Evolutionary conservation across 129 eudicot species (phyloP).

Genomic region (Oenanthe sinensis): DNA sequence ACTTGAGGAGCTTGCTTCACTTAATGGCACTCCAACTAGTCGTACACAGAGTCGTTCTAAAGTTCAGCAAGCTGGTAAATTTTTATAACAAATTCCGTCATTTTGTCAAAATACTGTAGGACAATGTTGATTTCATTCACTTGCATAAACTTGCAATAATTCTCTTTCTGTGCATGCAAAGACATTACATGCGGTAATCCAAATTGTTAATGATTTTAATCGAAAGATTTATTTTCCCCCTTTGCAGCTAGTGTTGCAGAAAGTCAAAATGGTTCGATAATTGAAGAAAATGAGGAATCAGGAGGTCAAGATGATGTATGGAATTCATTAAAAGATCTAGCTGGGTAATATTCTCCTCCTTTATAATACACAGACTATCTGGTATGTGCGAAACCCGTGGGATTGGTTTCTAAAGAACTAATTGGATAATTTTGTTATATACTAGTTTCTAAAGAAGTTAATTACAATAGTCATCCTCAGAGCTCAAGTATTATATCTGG

Average conservation of each 20-base stretch:
- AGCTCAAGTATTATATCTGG: not conserved
- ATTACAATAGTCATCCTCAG: not conserved
- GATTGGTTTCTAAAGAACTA: not conserved
- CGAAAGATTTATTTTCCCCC: not conserved
- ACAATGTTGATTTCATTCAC: not conserved
- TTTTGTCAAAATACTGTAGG: not conserved
- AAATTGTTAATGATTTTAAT: not conserved
- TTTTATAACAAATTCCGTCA: not conserved
- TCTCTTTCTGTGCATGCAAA: not conserved
- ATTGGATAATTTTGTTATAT: not conserved
- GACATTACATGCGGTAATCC: not conserved
- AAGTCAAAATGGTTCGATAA: slow-evolving; percentile 30
- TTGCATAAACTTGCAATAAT: not conserved
- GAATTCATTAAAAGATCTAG: slow-evolving; percentile 58
- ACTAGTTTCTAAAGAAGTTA: not conserved
- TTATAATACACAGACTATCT: not conserved
- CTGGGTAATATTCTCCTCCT: slow-evolving; percentile 51
- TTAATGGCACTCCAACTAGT: slow-evolving; percentile 35
- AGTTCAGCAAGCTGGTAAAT: slow-evolving; percentile 53
- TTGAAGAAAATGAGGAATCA: slow-evolving; percentile 38
- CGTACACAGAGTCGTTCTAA: slow-evolving; percentile 49
- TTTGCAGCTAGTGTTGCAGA: slow-evolving; percentile 40
- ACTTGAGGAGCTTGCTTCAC: slow-evolving; percentile 83
- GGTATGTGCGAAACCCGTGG: not conserved
- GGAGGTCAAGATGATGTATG: slow-evolving; percentile 54